These are phyloP conservation scores for Ganoderma sp. DNA, from an alignment of 1,284 basidiomycete genomes.

Conservation along the genomic window DNA sequence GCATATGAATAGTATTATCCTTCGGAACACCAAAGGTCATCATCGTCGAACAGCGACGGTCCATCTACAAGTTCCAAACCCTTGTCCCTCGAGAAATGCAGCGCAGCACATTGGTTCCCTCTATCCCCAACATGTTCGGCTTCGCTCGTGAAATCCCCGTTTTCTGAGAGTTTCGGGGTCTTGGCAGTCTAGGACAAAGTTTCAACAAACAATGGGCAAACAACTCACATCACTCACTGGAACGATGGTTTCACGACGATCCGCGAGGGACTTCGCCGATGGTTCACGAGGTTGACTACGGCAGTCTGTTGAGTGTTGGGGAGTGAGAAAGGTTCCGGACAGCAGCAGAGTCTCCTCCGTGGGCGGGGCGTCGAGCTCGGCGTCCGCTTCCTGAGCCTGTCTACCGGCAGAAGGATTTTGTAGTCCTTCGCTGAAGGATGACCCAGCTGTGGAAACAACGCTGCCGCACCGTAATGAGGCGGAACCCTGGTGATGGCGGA, in stretches of 20 bases:
- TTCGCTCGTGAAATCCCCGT: background rate
- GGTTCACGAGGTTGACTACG: background rate
- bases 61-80: slow-evolving; percentile 26
- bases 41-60: slow-evolving; percentile 32
- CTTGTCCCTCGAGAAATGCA: background rate
- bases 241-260: background rate
- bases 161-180: background rate
- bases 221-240: background rate
- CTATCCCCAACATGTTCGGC: background rate
- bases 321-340: background rate
- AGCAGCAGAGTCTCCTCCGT: background rate
- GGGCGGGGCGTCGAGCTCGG: background rate
- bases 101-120: background rate
- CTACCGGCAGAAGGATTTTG: background rate
- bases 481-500: background rate
- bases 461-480: background rate
- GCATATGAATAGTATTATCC: background rate
- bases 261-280: background rate
- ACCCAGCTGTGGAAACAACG: background rate
- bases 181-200: background rate
- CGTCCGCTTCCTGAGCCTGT: background rate
- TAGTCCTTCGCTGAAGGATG: background rate
- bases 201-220: background rate
- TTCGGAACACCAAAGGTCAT: slow-evolving; percentile 6
- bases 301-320: background rate